Evolutionary conservation across 495 filamentous ascomycete species (phyloP).

Genomic region (Umbilicaria muhlenbergii): DNA sequence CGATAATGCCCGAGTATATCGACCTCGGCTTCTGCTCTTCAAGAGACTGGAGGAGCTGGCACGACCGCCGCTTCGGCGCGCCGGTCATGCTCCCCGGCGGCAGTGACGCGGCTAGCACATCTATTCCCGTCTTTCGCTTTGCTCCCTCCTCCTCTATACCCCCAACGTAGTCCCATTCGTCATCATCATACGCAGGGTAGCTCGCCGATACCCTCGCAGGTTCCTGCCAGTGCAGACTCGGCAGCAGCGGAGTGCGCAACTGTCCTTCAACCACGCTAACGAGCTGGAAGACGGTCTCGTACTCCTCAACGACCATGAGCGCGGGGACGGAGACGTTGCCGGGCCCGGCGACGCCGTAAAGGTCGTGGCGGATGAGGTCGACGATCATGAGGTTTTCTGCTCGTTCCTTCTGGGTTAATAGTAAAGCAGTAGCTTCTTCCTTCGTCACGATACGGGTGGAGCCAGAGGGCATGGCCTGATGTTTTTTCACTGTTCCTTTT

Average conservation of each 20-base stretch:
- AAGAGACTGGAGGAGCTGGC: constrained; percentile 57
- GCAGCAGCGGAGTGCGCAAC: too few relatives aligned
- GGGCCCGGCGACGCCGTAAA: constrained; percentile 62
- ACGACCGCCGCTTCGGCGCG: constrained; percentile 83
- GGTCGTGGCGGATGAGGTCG: constrained; percentile 81
- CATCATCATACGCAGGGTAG: too few relatives aligned
- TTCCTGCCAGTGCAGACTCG: too few relatives aligned
- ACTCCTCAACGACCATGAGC: constrained; percentile 76
- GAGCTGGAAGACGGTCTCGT: constrained; percentile 77
- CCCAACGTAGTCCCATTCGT: too few relatives aligned
- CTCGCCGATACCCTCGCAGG: too few relatives aligned
- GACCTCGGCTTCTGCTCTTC: constrained; percentile 50
- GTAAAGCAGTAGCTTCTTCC: too few relatives aligned
- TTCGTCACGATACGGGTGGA: too few relatives aligned
- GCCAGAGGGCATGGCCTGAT: too few relatives aligned
- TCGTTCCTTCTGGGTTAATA: too few relatives aligned
- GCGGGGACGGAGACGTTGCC: constrained; percentile 48
- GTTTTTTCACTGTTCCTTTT: constrained; percentile 89
- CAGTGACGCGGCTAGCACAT: constrained; percentile 60
- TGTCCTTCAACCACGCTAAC: constrained; percentile 67
- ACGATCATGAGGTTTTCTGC: constrained; percentile 99
- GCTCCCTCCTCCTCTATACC: too few relatives aligned
- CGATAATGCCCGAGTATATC: constrained; percentile 77
- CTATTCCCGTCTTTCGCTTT: constrained; percentile 39
- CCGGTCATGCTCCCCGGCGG: constrained; percentile 94